Evolutionary conservation across 164 flowering plant genomes (phyloP).

Genomic region (Vitis labrusca): DNA sequence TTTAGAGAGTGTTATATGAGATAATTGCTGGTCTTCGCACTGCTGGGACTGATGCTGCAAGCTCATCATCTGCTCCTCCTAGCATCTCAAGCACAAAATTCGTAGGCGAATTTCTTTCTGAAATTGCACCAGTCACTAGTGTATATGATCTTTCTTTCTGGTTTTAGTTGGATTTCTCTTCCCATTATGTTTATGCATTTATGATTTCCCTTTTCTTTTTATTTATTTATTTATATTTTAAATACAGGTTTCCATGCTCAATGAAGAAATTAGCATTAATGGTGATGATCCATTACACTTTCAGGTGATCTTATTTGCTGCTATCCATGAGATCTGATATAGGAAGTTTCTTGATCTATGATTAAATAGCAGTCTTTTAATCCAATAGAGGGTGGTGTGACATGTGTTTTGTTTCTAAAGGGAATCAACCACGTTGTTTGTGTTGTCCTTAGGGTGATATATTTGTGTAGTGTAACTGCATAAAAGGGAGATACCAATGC

Average conservation of each 20-base stretch:
- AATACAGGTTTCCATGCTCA: constrained; percentile 39
- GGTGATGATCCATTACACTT: constrained; percentile 29
- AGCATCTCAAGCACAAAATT: constrained; percentile 41
- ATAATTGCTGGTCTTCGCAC: constrained; percentile 63
- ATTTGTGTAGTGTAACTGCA: no score
- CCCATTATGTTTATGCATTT: not conserved
- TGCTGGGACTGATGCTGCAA: constrained; percentile 55
- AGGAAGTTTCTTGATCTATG: not conserved
- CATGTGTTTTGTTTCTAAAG: no score
- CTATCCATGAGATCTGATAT: not conserved
- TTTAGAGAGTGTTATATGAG: constrained; percentile 70
- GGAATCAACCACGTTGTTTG: no score
- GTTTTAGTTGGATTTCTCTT: not conserved
- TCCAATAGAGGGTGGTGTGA: no score
- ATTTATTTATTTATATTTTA: not conserved
- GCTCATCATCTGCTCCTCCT: constrained; percentile 77
- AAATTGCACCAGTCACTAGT: constrained; percentile 42
- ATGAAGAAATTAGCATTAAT: constrained; percentile 24
- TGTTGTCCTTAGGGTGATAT: no score
- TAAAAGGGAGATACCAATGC: no score
- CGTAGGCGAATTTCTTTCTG: constrained; percentile 56
- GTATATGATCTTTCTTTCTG: constrained; percentile 19
- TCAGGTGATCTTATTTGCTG: constrained; percentile 43
- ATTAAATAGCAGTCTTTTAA: not conserved
- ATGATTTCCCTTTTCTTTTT: not conserved